Evolutionary conservation across 306 rosid species (phyloP).

Genomic region (Macrotyloma uniflorum): DNA sequence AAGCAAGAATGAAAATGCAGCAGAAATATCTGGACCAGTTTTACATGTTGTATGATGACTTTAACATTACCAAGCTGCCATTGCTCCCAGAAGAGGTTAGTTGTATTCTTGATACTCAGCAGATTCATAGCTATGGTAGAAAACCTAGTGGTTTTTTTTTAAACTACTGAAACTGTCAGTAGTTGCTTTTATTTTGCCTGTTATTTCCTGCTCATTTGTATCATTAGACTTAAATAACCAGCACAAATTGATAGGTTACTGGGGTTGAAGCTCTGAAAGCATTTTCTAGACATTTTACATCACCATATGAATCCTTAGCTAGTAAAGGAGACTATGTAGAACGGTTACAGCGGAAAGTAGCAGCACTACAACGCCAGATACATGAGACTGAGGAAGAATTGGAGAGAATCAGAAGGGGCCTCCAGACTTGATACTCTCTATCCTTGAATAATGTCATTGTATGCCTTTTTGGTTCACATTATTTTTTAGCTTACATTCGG

Average conservation of each 20-base stretch:
- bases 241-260: slow-evolving; percentile 68
- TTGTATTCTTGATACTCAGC: slow-evolving; percentile 18
- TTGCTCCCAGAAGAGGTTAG: slow-evolving; percentile 94
- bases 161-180: not conserved
- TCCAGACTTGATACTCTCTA: slow-evolving; percentile 45
- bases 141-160: not conserved
- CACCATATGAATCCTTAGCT: slow-evolving; percentile 59
- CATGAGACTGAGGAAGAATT: slow-evolving; percentile 71
- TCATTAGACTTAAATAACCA: slow-evolving; percentile 16
- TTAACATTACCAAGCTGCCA: slow-evolving; percentile 89
- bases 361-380: slow-evolving; percentile 60
- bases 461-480: slow-evolving; percentile 34
- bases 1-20: slow-evolving; percentile 99
- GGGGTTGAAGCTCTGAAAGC: slow-evolving; percentile 81
- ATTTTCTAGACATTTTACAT: slow-evolving; percentile 66
- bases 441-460: slow-evolving; percentile 30
- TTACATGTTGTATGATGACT: slow-evolving; percentile 96
- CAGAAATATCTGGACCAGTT: slow-evolving; percentile 91
- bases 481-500: slow-evolving; percentile 36
- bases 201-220: slow-evolving; percentile 7
- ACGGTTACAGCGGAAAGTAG: slow-evolving; percentile 62
- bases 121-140: slow-evolving; percentile 10
- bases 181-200: not conserved
- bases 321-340: slow-evolving; percentile 58
- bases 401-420: slow-evolving; percentile 61